Evolutionary conservation across 768 basidiomycete genomes (phyloP), one percentile per base, ranked within the genome.

Genomic region (Auriculariales sp.): DNA sequence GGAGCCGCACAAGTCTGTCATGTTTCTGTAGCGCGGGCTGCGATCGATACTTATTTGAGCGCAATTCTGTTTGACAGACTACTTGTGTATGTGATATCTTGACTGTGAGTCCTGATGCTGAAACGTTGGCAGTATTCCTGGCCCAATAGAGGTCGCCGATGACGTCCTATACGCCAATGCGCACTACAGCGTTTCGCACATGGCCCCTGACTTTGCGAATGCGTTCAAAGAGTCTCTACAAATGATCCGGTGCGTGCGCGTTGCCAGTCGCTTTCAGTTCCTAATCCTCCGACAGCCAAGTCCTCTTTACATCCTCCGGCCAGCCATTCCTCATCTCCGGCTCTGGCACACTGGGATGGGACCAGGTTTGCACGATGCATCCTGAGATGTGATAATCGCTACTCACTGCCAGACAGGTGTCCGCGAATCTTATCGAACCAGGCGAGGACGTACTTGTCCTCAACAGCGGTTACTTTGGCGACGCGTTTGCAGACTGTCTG

Each of bases 241-340:
- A 47, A 80, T 93, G 81, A 83, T 81, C 29, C 71, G 84, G 82
- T 76, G 55, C 49, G 71, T 59, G 44, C 46, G 32, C 30, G 28
- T 44, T 19, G n/a, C 46, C 17, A 47, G 15, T 33, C 28, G 32
- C 31, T 28, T 36, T 24, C 47, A 46, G 17, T 25, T 50, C 33
- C 48, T 30, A 49, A 32, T 33, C 30, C 50, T 28, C 47, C 15
- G 9, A 19, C 54, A 83, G 86, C 53, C 69, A 86, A 49, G 80
- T 97, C 5, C 66, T 98, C 19, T 81, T 79, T 61, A 83, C 94
- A 28, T 6, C 78, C 49, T 68, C 71, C 22, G 86, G 74, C 0
- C 95, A 98, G 60, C 89, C 91, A 0, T 91, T 99, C 72, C 67
- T 99, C 58, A 84, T 98, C 54, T 81, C 92, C 25, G 95, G 95